Base-by-base conservation (phyloP, 768 basidiomycete species). In the Pleurotus pulmonarius region DNA sequence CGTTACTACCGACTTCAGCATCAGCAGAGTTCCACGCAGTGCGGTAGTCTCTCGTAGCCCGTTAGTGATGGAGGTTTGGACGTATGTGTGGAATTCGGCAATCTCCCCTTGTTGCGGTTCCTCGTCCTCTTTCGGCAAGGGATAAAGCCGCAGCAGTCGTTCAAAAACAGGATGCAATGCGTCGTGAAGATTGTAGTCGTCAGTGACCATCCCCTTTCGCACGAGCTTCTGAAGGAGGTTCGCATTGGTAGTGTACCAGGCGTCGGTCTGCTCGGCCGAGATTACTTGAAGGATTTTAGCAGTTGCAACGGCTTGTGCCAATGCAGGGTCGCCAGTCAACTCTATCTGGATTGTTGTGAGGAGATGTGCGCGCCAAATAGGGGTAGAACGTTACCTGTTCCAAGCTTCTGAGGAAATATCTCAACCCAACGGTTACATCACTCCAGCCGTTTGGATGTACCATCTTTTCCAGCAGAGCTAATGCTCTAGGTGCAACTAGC, bases 241-340 rank as follows among this genome's bases (percentile, higher is more conserved):
- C 1, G 90, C 83, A 65, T 98, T 94, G 18, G 76, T 63, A 4
- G 66, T 73, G 66, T 88, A 91, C 96, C 96, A 99, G 0, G 79
- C 68, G 61, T 94, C 87, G 16, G 87, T 80, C 65, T 96, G 92
- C 64, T 91, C 90, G 0, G 86, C 77, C 2, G 92, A 78, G 41
- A 97, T 87, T 18, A 94, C 86, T 56, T 93, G 89, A 22, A 99
- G 79, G 22, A 97, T 92, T 66, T 92, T 92, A 12, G 92, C 91
- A 3, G 93, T 81, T 55, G 89, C 88, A 47, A 90, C 77, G 2
- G 94, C 89, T 63, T 85, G 81, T 1, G 78, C 74, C 47, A 93
- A 70, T n/a, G 77, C 73, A 7, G 76, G 70, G 37, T 95, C 94
- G 41, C 67, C 77, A 40, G 76, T 83, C 54, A 94, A 74, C 29